Base-by-base conservation (phyloP, 352 stramenopile genomes). In the Pythium angustatum region DNA sequence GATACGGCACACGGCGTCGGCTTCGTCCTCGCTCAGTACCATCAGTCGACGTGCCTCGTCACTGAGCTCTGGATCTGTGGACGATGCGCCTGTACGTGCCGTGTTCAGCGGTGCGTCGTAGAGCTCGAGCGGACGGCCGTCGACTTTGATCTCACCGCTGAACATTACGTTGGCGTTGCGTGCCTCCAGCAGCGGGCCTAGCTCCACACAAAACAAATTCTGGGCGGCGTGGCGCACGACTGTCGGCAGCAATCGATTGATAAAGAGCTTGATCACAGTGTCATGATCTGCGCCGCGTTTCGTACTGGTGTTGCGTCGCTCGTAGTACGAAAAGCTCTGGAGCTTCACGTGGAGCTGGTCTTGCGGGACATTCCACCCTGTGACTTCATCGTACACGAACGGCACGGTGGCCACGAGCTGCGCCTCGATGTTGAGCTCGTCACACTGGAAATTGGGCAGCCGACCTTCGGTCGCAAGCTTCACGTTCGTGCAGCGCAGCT, bases 201-300 rank as follows among this genome's bases (percentile, higher is more conserved):
- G 53, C 47, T 93, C 83, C 0, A 79, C 72, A 43, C 79, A 88
- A 26, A 93, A 72, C 28, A 93, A 38, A 30, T 79, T 76, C 56
- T 89, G 78, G 21, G 72, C 79, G 0, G 83, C 83, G 15, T 85
- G 63, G 10, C 77, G 70, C 22, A 93, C 83, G 11, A 93, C 69
- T 2, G 71, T 78, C 14, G 83, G 83, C 17, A 93, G 51, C 63
- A 93, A 66, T 0, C 80, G 74, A 45, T 93, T 93, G 44, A 93
- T 87, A 21, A 93, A 90, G 58, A 89, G 74, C 68, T 89, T 90
- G 69, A 93, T 87, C 19, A 93, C 78, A 12, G 73, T 90, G 64
- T 93, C 83, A 62, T 93, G 79, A 27, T 89, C 80, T 12, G 79
- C 83, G 5, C 75, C 76, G 5, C 68, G 75, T 40, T 90, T 85